Base-by-base conservation (phyloP, 140 eudicot genomes). In the Anethum foeniculum region DNA sequence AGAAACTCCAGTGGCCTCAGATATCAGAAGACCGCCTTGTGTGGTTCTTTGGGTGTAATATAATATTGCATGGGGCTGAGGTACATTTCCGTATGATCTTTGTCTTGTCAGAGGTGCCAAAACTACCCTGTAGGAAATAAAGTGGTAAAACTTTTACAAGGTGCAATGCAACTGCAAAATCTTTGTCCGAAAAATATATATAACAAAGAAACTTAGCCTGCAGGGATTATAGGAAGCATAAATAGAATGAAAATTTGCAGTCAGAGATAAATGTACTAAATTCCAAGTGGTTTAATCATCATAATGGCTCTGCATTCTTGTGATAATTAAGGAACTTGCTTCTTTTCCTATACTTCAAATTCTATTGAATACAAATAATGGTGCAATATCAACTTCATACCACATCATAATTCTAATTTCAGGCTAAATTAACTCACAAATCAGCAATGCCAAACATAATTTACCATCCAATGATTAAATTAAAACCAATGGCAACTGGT, bases 31-130 rank as follows among this genome's bases (percentile, higher is more conserved):
- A 13, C 96, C 94, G 0, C 94, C 94, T 47, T 81, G 79, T 14
- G 91, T 87, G 13, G 97, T 79, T 81, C 94, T 83, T 79, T 93
- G 96, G n/a, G 94, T 69, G 86, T 93, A 91, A 28, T 89, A 85
- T 85, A 93, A 86, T 48, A 85, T 71, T 27, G 94, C 89, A 82
- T 91, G 94, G 13, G 91, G 82, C 80, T 91, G 96, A 43, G 98
- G 91, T 69, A 93, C 77, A 49, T 85, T 88, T 34, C 78, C 79
- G 74, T 81, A 91, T 8, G 91, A 89, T 83, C 94, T 89, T 69
- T 69, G 81, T 82, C 98, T 88, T 23, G 98, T 84, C 71, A 93
- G 30, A 4, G 98, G 93, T 71, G 96, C 84, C 82, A 93, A 75
- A 64, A 91, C 94, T 52, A 91, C 77, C 82, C 97, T 92, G 89